Percentiles rank a stretch among this genome's conserved stretches.
Evolutionary conservation across 169 alveolate species (phyloP).

Genomic region (Theileria luwenshuni): DNA sequence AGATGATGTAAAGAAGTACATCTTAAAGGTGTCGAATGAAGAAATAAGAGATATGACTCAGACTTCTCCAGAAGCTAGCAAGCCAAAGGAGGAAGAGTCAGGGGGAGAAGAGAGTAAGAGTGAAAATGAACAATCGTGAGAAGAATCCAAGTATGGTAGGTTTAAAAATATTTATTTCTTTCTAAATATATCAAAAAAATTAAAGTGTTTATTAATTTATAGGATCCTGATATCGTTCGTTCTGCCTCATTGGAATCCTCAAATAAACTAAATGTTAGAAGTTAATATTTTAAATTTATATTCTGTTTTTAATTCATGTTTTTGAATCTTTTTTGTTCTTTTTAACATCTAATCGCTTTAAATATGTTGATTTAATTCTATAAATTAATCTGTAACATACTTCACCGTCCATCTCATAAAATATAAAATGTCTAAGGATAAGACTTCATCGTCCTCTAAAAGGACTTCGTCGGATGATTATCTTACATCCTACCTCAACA

Average conservation of each 20-base stretch:
- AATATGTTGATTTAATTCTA: background rate
- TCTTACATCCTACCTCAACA: constrained; percentile 54
- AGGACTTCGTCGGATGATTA: constrained; percentile 29
- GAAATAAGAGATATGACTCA: constrained; percentile 44
- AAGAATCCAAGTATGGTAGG: too few species aligned
- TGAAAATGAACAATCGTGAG: constrained; percentile 7
- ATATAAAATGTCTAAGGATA: constrained; percentile 46
- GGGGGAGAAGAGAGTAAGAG: background rate
- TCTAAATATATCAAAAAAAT: too few species aligned
- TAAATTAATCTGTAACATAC: constrained; percentile 5
- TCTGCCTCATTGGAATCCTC: background rate
- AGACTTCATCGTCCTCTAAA: constrained; percentile 15
- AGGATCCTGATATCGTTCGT: too few species aligned
- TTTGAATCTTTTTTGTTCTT: background rate
- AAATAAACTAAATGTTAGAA: background rate
- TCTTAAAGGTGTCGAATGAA: constrained; percentile 31
- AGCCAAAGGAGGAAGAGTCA: constrained; percentile 12
- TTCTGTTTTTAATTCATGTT: background rate
- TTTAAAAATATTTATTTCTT: too few species aligned
- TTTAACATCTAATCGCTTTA: too few species aligned
- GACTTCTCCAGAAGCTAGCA: constrained; percentile 9
- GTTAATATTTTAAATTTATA: background rate
- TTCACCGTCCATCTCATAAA: constrained; percentile 1
- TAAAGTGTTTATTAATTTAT: too few species aligned
- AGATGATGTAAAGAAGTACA: constrained; percentile 40